These are phyloP conservation scores for Acanthamoeba royreba DNA, from an alignment of 208 protist species.

Conservation along the genomic window DNA sequence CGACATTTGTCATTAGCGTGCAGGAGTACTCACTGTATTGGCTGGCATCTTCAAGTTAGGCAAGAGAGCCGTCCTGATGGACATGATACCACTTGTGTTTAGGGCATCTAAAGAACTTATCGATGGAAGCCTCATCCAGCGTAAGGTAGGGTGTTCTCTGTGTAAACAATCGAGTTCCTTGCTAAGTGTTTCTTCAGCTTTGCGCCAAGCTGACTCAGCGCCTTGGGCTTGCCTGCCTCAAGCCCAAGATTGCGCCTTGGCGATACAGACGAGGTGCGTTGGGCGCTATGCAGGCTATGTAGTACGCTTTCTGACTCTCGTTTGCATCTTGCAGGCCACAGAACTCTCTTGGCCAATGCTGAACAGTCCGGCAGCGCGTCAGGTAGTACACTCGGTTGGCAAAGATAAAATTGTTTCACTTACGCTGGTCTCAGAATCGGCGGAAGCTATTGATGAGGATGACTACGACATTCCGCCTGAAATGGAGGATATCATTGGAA, in stretches of 20 bases:
- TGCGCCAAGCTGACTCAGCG: conserved; percentile 88
- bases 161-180: conserved; percentile 53
- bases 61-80: conserved; percentile 83
- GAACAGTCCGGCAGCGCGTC: not conserved
- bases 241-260: conserved; percentile 87
- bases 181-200: not conserved
- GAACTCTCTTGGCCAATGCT: conserved; percentile 8
- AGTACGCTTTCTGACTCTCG: not conserved
- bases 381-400: not conserved
- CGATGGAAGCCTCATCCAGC: not conserved
- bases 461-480: conserved; percentile 60
- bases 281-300: not conserved
- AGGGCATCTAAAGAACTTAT: not conserved
- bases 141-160: not conserved
- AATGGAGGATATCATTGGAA: conserved; percentile 70
- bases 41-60: conserved; percentile 91
- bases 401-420: not conserved
- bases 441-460: conserved; percentile 50
- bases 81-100: conserved; percentile 62
- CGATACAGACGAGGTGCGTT: conserved; percentile 84
- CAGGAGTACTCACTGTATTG: conserved; percentile 85
- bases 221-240: conserved; percentile 86
- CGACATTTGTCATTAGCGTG: no score
- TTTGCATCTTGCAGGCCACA: not conserved
- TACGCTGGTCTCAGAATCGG: not conserved